Base-by-base conservation (phyloP, 1,284 basidiomycete species). In the Hortiboletus rubellus region DNA sequence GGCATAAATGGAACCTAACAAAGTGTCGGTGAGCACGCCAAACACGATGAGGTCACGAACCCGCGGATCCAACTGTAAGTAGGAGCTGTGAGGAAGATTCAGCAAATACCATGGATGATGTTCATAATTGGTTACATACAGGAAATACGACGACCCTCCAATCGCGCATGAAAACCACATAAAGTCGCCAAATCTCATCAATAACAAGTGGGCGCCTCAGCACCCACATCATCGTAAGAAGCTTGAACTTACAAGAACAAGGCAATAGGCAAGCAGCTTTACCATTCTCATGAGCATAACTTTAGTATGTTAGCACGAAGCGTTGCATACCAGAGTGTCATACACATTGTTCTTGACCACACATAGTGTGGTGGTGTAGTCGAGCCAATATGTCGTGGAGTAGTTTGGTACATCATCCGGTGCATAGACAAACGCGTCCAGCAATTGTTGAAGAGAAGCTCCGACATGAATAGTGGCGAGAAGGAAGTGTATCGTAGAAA, bases 91-190 rank as follows among this genome's bases (percentile, higher is more conserved):
- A 15, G 3, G 8, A 9, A 38, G 10, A n/a, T 3, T 54, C 27
- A 52, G 41, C 12, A 8, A n/a, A 5, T 5, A 38, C 22, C 30
- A 24, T 3, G 1, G 27, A 40, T 34, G 1, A 43, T 37, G 24
- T 43, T 27, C 37, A 14, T 11, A 27, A 44, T 24, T 5, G 7
- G 7, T 9, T 11, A 4, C 53, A 6, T 46, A 55, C 54, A 30
- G 50, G 54, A 8, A 55, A 2, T 18, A 55, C 3, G 37, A 27
- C 17, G 17, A 54, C 50, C 30, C 9, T 54, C 54, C 54, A 55
- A n/a, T 54, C 6, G 31, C 10, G 18, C 49, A 48, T 27, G 37
- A 45, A 55, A 24, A 55, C 43, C 3, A 37, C 49, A 40, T 55
- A 53, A 11, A 18, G 50, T 18, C 17, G 34, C 41, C 50, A 49